Evolutionary conservation across 495 filamentous ascomycete species (phyloP).

Genomic region (Lasiosphaeriaceae sp.): DNA sequence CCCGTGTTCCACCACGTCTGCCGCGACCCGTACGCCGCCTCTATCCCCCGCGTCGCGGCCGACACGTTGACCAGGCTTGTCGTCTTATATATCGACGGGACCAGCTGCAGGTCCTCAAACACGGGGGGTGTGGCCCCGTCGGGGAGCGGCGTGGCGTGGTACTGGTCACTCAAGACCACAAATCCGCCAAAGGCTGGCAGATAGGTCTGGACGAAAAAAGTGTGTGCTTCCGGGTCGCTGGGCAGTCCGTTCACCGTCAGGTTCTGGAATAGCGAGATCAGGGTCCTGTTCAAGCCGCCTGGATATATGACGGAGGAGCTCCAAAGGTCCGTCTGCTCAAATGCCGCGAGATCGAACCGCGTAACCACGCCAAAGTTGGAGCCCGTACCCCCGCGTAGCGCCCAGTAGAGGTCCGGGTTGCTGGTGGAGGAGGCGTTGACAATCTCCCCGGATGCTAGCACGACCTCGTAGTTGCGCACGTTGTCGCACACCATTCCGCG

Average conservation of each 20-base stretch:
- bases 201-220: constrained; percentile 18
- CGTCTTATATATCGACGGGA: constrained; percentile 3
- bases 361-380: constrained; percentile 58
- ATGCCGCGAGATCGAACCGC: constrained; percentile 24
- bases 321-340: constrained; percentile 27
- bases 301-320: constrained; percentile 15
- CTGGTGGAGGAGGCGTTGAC: constrained; percentile 36
- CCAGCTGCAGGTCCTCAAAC: constrained; percentile 10
- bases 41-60: constrained; percentile 7
- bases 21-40: constrained; percentile 5
- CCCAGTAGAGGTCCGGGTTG: constrained; percentile 52
- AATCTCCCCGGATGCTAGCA: constrained; percentile 44
- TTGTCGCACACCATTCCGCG: constrained; percentile 33
- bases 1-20: constrained; percentile 20
- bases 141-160: constrained; percentile 10
- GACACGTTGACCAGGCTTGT: constrained; percentile 14
- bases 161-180: constrained; percentile 17
- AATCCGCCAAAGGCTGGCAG: constrained; percentile 10
- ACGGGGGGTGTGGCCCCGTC: constrained; percentile 4
- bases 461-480: constrained; percentile 47
- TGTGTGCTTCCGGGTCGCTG: constrained; percentile 16
- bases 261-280: constrained; percentile 21
- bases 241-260: constrained; percentile 20
- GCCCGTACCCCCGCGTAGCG: constrained; percentile 54
- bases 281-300: constrained; percentile 14